Evolutionary conservation across 2,329 filamentous ascomycete species (phyloP), one percentile per base, ranked within the genome.

Genomic region (Pseudonectria foliicola): DNA sequence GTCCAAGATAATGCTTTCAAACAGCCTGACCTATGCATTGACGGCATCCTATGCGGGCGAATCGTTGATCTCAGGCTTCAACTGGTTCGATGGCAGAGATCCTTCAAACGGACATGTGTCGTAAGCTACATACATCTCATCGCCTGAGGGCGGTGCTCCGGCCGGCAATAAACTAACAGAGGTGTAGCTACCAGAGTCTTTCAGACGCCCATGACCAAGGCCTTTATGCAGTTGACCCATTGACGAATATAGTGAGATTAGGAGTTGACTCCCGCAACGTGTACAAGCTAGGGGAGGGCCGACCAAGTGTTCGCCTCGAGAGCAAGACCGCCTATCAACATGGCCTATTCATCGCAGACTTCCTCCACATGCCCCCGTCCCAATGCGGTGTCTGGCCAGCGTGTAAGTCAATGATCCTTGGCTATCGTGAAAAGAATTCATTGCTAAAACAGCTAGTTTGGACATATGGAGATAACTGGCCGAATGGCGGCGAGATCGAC

Each of bases 381-480:
- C 65, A 75, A 33, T 88, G 84, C 45, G 84, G 83, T 14, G 70
- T 76, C 14, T 87, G 83, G 82, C 82, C 83, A 35, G 78, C 82
- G 58, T 85, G 71, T 78, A 62, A 56, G 63, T 59, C 5, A 2
- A 7, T 4, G 12, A 2, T 13, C 13, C 8, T 4, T 13, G 21
- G 1, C 29, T 21, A 10, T 10, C 13, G 3, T 14, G 5, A 6
- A 11, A n/a, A 21, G 29, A 8, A 6, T 10, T 7, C 14, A 21
- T 32, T 24, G 25, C 28, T 35, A 34, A 33, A 42, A 48, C 12
- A 46, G 13, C 7, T 16, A 70, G 68, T 73, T 51, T 75, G 71
- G 72, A 55, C 68, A n/a, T 71, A 70, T 34, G 70, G 70, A 13
- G 45, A 52, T 2, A 55, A 72, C 44, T 85, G 80, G 81, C 82